A percentile compares a stretch with the other conserved stretches of the same genome.
Evolutionary conservation across 768 basidiomycete species (phyloP).

Genomic region (Cystoderma amianthinum): DNA sequence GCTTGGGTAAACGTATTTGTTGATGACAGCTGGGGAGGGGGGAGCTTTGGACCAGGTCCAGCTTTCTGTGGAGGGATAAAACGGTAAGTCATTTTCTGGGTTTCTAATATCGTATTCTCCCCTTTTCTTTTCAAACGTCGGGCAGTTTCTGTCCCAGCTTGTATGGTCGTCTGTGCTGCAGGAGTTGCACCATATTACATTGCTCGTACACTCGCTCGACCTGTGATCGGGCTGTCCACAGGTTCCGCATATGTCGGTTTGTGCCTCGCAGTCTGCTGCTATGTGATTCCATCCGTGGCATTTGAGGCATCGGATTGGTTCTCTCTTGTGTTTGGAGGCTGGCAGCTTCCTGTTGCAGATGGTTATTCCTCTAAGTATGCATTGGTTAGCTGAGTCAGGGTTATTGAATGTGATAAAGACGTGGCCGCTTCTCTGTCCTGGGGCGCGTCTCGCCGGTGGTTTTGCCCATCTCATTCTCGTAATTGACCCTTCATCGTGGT

Average conservation of each 20-base stretch:
- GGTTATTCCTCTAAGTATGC: neutral
- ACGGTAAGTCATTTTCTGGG: conserved; percentile 13
- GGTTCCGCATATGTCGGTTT: neutral
- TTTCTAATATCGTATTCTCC: conserved; percentile 4
- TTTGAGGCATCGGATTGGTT: neutral
- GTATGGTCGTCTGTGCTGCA: conserved; percentile 10
- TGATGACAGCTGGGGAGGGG: neutral
- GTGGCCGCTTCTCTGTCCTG: neutral
- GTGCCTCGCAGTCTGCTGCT: neutral
- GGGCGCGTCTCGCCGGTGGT: neutral
- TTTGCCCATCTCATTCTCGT: neutral
- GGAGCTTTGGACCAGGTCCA: conserved; percentile 9
- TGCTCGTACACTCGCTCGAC: conserved; percentile 1
- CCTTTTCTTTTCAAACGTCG: conserved; percentile 8
- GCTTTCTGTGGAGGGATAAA: conserved; percentile 9
- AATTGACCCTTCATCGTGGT: neutral
- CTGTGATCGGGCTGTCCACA: neutral
- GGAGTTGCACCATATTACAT: conserved; percentile 7
- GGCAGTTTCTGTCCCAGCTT: conserved; percentile 13
- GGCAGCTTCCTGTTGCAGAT: neutral
- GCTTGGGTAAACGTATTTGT: neutral
- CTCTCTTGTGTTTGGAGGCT: neutral
- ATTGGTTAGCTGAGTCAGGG: neutral
- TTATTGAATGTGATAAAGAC: neutral
- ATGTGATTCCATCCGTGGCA: neutral